Percentiles rank a stretch among this genome's conserved stretches.
Evolutionary conservation across 179 eudicot species (phyloP).

Genomic region (Beta macrorhiza): DNA sequence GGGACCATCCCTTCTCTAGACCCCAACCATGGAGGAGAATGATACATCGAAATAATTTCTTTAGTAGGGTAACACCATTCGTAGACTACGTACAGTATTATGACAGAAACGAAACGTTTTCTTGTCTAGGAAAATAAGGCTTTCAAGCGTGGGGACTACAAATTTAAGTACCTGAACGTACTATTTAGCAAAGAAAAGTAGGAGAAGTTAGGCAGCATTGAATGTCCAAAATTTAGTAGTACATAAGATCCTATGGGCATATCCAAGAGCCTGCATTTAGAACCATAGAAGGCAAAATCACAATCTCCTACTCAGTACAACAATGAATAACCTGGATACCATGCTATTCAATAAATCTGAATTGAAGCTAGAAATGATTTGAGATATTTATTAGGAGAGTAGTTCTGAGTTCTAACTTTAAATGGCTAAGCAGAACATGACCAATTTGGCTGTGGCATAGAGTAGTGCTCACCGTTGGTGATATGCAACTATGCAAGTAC

Average conservation of each 20-base stretch:
- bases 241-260: slow-evolving; percentile 2
- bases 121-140: not conserved
- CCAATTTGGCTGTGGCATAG: slow-evolving; percentile 9
- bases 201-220: slow-evolving; percentile 12
- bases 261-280: slow-evolving; percentile 23
- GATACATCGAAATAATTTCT: slow-evolving; percentile 4
- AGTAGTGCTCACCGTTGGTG: slow-evolving; percentile 10
- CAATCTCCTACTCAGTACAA: slow-evolving; percentile 3
- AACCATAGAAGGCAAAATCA: slow-evolving; percentile 24
- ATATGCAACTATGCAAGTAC: not conserved
- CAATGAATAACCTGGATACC: slow-evolving; percentile 5
- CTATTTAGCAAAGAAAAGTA: slow-evolving; percentile 4
- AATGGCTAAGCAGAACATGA: not conserved
- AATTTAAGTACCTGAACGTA: slow-evolving; percentile 27
- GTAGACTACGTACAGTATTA: slow-evolving; percentile 12
- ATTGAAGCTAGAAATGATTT: slow-evolving; percentile 6
- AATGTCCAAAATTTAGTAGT: slow-evolving; percentile 12
- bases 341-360: slow-evolving; percentile 11
- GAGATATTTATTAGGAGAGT: not conserved
- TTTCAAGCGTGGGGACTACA: slow-evolving; percentile 20
- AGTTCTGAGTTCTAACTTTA: not conserved
- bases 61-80: slow-evolving; percentile 17
- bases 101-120: not conserved
- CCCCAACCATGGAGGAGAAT: slow-evolving; percentile 4
- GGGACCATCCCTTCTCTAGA: not conserved